Conservation (phyloP, 2,329 filamentous ascomycete genomes). For the Penicillium sp. region DNA sequence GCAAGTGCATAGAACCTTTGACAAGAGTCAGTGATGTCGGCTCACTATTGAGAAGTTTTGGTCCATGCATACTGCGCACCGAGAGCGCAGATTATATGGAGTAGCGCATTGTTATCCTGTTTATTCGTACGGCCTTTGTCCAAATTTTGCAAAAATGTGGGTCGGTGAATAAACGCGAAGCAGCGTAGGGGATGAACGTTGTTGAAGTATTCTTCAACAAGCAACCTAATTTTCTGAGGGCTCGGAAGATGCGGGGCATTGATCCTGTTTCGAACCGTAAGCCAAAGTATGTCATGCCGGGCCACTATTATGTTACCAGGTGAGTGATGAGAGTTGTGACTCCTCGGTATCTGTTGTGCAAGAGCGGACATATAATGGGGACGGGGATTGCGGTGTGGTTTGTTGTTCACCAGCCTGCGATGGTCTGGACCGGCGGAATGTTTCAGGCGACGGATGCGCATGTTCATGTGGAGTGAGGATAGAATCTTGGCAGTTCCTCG, state of each 20-base stretch:
- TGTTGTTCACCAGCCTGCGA: background rate
- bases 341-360: constrained; percentile 4
- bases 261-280: constrained; percentile 10
- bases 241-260: constrained; percentile 11
- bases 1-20: constrained; percentile 20
- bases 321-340: constrained; percentile 1
- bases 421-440: background rate
- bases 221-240: constrained; percentile 8
- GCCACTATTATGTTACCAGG: constrained; percentile 8
- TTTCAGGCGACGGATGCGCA: background rate
- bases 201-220: constrained; percentile 25
- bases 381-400: background rate
- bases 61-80: constrained; percentile 20
- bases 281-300: accelerated
- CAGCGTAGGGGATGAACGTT: constrained; percentile 24
- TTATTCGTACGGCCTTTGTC: constrained; percentile 9
- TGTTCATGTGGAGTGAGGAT: background rate
- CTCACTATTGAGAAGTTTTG: background rate
- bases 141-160: constrained; percentile 18
- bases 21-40: background rate
- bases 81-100: constrained; percentile 24
- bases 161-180: constrained; percentile 25
- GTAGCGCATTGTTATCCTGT: constrained; percentile 13
- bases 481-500: background rate
- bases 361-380: background rate